Conservation (phyloP, 2,329 filamentous ascomycete species). For the Monascus ruber region DNA sequence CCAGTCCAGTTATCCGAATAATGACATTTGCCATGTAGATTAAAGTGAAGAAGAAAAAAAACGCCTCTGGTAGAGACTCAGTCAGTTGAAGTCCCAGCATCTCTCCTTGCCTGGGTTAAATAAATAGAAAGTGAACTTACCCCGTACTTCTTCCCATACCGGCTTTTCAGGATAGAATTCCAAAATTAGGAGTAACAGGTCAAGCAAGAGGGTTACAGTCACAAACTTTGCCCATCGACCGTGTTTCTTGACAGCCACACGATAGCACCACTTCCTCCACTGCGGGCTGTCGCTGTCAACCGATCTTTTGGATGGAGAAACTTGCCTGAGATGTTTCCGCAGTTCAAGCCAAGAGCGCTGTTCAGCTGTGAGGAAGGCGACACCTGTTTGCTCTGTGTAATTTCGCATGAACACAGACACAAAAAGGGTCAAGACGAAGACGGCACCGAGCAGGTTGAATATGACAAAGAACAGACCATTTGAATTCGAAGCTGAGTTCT, state of each 20-base stretch:
- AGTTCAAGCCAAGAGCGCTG: conserved; percentile 95
- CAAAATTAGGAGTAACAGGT: conserved; percentile 69
- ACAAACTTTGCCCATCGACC: conserved; percentile 82
- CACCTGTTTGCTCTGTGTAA: conserved; percentile 96
- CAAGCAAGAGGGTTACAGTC: conserved; percentile 67
- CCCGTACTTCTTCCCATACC: conserved; percentile 59
- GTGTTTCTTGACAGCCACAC: conserved; percentile 83
- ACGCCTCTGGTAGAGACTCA: conserved; percentile 38
- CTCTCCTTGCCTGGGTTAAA: background rate
- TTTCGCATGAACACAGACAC: conserved; percentile 99
- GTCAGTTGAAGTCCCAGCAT: too few species aligned
- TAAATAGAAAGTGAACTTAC: conserved; percentile 22
- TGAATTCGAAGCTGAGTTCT: conserved; percentile 57
- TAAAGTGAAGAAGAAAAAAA: conserved; percentile 73
- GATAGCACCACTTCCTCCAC: conserved; percentile 92
- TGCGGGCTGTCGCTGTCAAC: conserved; percentile 63
- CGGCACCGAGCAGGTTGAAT: conserved; percentile 91
- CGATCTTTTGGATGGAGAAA: conserved; percentile 87
- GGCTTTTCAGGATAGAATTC: conserved; percentile 70
- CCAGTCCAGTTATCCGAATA: conserved; percentile 76
- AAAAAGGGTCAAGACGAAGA: conserved; percentile 93
- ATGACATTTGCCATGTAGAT: conserved; percentile 73
- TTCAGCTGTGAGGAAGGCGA: conserved; percentile 89
- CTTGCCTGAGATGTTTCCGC: conserved; percentile 79
- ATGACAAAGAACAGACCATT: conserved; percentile 92